Base-by-base conservation (phyloP, 768 basidiomycete species). In the Kwoniella europaea region DNA sequence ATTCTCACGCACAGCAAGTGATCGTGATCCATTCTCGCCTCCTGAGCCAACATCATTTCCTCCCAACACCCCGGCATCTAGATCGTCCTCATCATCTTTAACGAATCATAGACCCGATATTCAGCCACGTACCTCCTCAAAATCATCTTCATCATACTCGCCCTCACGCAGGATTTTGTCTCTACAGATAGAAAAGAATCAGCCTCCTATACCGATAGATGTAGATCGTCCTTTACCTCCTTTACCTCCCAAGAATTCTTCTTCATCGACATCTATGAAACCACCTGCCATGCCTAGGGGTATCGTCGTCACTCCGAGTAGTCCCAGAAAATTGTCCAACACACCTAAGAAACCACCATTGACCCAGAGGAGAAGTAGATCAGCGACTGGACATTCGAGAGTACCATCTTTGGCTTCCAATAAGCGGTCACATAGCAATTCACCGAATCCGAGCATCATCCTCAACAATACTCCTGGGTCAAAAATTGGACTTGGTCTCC, bases 261-360 rank as follows among this genome's bases (percentile, higher is more conserved):
- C 44, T 46, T 44, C 46, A 13, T 15, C n/a, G 13, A 29, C 24
- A 29, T 27, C 27, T 12, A 20, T 35, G 42, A 54, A 46, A 29
- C 70, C 71, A 29, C 70, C 71, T 15, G 60, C 46, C 3, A n/a
- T 73, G 12, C 75, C 75, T 7, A 29, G 50, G 9, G 76, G 67
- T 24, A 80, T 82, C 55, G 75, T 79, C 59, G 72, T 82, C 46
- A 82, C 79, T 3, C 81, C 81, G 10, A 78, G 75, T 20, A 80
- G 79, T 62, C 81, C 81, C 2, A 62, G 68, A 20, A 76, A 78
- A 43, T 62, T 68, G 42, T 41, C 71, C 27, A 56, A 65, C 44
- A 71, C 65, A 59, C 63, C 69, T n/a, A 66, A 61, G 24, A 57
- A 59, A 16, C 20, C 62, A 7, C 27, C 41, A 18, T 20, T 44